These are phyloP conservation scores for Hypoxylon sp. DNA, from an alignment of 2,329 filamentous ascomycete species.

Conservation along the genomic window DNA sequence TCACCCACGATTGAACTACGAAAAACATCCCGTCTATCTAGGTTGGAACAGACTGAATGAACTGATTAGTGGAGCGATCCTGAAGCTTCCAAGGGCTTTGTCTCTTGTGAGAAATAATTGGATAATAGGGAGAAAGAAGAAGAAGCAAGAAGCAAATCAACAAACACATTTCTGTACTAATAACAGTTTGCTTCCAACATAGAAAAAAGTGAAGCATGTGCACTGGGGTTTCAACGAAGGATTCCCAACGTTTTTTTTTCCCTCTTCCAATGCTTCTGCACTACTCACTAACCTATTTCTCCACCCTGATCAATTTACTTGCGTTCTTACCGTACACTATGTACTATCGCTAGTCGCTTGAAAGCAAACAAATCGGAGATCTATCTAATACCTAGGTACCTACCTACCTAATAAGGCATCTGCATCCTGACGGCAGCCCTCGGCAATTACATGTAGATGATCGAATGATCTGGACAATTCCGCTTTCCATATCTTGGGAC, in stretches of 20 bases:
- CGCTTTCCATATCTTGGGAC: constrained; percentile 14
- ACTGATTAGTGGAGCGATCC: constrained; percentile 27
- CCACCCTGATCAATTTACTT: neutral
- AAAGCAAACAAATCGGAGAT: neutral
- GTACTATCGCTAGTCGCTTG: neutral
- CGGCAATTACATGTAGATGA: constrained; percentile 13
- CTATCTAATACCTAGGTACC: neutral
- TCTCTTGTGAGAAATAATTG: constrained; percentile 13
- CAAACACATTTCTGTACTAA: constrained; percentile 11
- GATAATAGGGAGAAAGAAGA: constrained; percentile 18
- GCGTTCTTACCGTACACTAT: too few species aligned
- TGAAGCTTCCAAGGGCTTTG: constrained; percentile 5
- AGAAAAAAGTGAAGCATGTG: constrained; percentile 7
- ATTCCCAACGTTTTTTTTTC: constrained; percentile 6
- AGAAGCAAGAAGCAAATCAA: constrained; percentile 5
- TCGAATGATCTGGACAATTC: constrained; percentile 28
- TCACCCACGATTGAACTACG: constrained; percentile 24
- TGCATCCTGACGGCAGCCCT: neutral
- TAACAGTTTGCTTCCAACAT: constrained; percentile 10
- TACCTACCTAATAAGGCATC: constrained; percentile 34
- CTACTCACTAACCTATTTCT: neutral
- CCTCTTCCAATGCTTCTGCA: neutral
- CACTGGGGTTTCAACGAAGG: neutral
- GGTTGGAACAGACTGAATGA: constrained; percentile 37
- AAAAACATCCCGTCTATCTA: constrained; percentile 25